Base-by-base conservation (phyloP, 495 filamentous ascomycete genomes). In the Hyphodiscus hymeniophilus region DNA sequence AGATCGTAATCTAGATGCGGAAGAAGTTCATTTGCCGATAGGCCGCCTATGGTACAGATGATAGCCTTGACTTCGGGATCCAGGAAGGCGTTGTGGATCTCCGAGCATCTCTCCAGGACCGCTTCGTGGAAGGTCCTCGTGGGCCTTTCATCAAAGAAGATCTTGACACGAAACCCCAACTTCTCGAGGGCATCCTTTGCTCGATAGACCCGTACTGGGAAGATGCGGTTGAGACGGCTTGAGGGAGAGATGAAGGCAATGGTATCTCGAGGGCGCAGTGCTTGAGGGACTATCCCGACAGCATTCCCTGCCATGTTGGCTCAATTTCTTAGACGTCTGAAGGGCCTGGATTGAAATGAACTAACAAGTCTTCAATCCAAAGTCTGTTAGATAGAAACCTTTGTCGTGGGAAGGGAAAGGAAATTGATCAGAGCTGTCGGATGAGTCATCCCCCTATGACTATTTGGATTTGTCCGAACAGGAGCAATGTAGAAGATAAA, bases 231-330 rank as follows among this genome's bases (percentile, higher is more conserved):
- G 5, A 60, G 38, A 15, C 63, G 60, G 1, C 49, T 43, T 12
- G 63, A 64, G 3, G 63, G 61, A 13, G 61, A 63, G 21, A 64
- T 36, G 20, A 58, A 58, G 24, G 57, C 61, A 16, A 64, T 60
- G 12, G 56, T 63, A 43, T 46, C 51, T 43, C 61, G 56, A 7
- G 44, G 45, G 22, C 59, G 18, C 3, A 63, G 45, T 16, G 51
- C 51, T 16, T 47, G 50, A 28, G 60, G 53, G 23, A 44, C 57
- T 3, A 28, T 13, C 15, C 26, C 26, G 4, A 28, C 26, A 10
- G 26, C 26, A 10, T 28, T 28, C 5, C 10, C 10, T 10, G 26
- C 10, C 26, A 28, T 28, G 10, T 28, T 28, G 4, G 26, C 4
- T 28, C n/a, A n/a, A n/a, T n/a, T n/a, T n/a, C n/a, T n/a, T n/a